Base-by-base conservation (phyloP, 2,329 filamentous ascomycete genomes). In the Fulvia fulva region DNA sequence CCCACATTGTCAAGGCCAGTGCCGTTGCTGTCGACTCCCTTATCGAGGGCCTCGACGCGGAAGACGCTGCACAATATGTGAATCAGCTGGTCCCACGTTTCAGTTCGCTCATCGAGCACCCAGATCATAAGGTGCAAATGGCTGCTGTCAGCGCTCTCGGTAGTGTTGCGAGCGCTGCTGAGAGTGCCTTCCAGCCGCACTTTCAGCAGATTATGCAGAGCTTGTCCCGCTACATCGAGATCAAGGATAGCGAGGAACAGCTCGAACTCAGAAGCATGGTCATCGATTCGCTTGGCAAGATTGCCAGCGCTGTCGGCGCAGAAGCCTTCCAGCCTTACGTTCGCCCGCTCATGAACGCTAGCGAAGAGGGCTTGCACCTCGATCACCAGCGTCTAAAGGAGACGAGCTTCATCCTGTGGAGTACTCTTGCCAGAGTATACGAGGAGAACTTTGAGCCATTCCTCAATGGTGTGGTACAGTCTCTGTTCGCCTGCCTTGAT, bases 321-420 rank as follows among this genome's bases (percentile, higher is more conserved):
- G 83, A 90, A 72, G 82, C 88, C 50, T 97, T 97, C 81, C 87
- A 96, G 78, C 90, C 89, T 14, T 97, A 93, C 71, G 92, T 97
- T 34, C 82, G 89, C 71, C 90, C 91, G 44, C 81, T 97, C 58
- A 96, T 99, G 89, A 83, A 87, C 69, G 88, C 93, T 14, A 96
- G 90, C 65, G 92, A 97, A 76, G 92, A 97, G 75, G 92, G 89
- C 56, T 82, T 97, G 1, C 81, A 88, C 67, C 86, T 99, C 2
- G 92, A 91, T 67, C 92, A 97, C 77, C 89, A 92, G 44, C 85
- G 92, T 57, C 85, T 97, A 53, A 90, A 91, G 75, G 94, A 99
- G 80, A 97, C 91, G 62, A 96, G 91, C 73, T 99, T 96, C 78
- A 95, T 97, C 62, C 83, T 99, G 55, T 99, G 94, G 93, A 91